Evolutionary conservation across 1,284 basidiomycete species (phyloP).

Genomic region (Tilletia setariae): DNA sequence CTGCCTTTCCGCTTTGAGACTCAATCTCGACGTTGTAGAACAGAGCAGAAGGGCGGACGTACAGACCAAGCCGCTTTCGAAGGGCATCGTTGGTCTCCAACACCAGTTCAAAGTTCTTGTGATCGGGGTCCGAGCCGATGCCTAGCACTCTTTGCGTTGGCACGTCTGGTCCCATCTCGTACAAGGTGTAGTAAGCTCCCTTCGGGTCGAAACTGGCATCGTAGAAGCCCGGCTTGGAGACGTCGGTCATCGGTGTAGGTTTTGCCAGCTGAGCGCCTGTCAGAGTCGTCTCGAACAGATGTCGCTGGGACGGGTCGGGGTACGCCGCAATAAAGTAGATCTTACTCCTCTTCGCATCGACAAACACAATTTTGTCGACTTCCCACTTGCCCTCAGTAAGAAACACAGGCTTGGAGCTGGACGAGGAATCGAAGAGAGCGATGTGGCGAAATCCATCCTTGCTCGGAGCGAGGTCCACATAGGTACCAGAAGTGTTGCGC

Average conservation of each 20-base stretch:
- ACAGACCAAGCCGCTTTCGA: conserved; percentile 68
- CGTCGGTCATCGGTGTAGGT: conserved; percentile 68
- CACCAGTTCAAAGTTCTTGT: conserved; percentile 59
- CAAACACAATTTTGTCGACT: conserved; percentile 70
- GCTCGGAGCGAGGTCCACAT: conserved; percentile 39
- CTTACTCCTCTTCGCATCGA: conserved; percentile 67
- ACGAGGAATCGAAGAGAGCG: conserved; percentile 33
- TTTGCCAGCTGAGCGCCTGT: conserved; percentile 27
- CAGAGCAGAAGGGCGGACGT: conserved; percentile 69
- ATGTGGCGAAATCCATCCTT: conserved; percentile 38
- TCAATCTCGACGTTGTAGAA: conserved; percentile 47
- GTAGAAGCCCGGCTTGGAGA: conserved; percentile 65
- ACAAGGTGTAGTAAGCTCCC: conserved; percentile 69
- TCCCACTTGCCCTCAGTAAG: conserved; percentile 87
- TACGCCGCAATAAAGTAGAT: conserved; percentile 85
- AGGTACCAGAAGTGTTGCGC: conserved; percentile 19
- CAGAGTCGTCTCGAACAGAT: conserved; percentile 64
- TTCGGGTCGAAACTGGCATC: conserved; percentile 53
- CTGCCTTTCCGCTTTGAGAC: conserved; percentile 1
- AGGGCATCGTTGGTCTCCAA: conserved; percentile 72
- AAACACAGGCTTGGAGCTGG: conserved; percentile 54
- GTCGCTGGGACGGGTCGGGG: conserved; percentile 75
- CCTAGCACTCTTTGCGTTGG: conserved; percentile 81
- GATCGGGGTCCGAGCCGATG: conserved; percentile 56
- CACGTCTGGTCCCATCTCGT: conserved; percentile 74